Evolutionary conservation across 2,329 filamentous ascomycete species (phyloP).

Genomic region (Paecilomyces sp.): DNA sequence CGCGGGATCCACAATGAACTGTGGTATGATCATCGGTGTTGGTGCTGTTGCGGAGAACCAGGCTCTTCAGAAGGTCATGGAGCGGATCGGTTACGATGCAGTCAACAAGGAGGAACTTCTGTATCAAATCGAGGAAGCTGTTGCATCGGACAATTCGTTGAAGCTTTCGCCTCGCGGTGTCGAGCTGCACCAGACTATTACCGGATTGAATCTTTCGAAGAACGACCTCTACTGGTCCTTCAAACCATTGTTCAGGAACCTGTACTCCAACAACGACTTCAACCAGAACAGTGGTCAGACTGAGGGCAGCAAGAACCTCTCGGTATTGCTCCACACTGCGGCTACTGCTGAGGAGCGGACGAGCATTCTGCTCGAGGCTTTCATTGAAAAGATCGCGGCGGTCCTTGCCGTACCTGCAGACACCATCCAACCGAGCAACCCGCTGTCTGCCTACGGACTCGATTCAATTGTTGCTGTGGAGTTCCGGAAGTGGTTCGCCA

Average conservation of each 20-base stretch:
- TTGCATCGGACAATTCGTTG: conserved; percentile 5
- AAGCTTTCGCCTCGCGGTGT: conserved; percentile 2
- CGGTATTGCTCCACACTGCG: conserved; percentile 6
- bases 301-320: conserved; percentile 6
- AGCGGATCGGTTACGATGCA: conserved; percentile 13
- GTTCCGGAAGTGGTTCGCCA: conserved; percentile 16
- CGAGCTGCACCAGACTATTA: conserved; percentile 13
- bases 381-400: conserved; percentile 8
- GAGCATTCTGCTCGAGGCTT: conserved; percentile 7
- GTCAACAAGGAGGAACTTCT: conserved; percentile 14
- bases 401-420: conserved; percentile 5
- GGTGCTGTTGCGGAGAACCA: conserved; percentile 11
- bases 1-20: conserved; percentile 7
- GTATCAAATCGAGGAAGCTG: conserved; percentile 13
- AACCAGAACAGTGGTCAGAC: conserved; percentile 4
- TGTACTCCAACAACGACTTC: conserved; percentile 14
- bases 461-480: conserved; percentile 16
- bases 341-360: conserved; percentile 4
- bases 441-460: conserved; percentile 13
- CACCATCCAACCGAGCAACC: conserved; percentile 5
- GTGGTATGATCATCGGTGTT: conserved; percentile 7
- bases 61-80: conserved; percentile 11
- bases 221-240: conserved; percentile 13
- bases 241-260: conserved; percentile 12
- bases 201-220: conserved; percentile 12